These are phyloP conservation scores for Lentinus polychrous DNA, from an alignment of 1,284 basidiomycete species.

Conservation along the genomic window DNA sequence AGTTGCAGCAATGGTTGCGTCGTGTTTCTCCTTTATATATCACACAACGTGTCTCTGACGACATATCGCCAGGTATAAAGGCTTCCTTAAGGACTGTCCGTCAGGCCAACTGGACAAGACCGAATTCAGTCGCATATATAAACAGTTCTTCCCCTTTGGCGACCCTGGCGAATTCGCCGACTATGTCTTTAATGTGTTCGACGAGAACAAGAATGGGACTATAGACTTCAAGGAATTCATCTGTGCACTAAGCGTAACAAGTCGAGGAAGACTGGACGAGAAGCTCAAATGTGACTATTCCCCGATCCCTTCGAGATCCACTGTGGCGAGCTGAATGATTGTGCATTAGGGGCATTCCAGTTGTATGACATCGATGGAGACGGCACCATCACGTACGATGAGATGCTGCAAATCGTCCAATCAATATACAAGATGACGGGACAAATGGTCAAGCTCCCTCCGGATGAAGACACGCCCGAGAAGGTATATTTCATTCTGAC, in stretches of 20 bases:
- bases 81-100: conserved; percentile 98
- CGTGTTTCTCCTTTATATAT: conserved; percentile 10
- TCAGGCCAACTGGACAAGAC: conserved; percentile 94
- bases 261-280: conserved; percentile 91
- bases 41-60: conserved; percentile 10
- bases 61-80: conserved; percentile 78
- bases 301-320: conserved; percentile 8
- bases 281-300: conserved; percentile 88
- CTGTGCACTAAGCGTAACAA: conserved; percentile 93
- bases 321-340: conserved; percentile 8
- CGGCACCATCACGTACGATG: conserved; percentile 94
- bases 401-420: conserved; percentile 96
- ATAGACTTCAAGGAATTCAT: conserved; percentile 99
- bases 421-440: conserved; percentile 99
- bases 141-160: conserved; percentile 99
- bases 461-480: conserved; percentile 98
- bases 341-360: conserved; percentile 90
- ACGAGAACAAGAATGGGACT: conserved; percentile 91
- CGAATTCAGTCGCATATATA: conserved; percentile 98
- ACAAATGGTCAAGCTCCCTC: conserved; percentile 96
- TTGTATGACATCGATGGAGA: conserved; percentile 99
- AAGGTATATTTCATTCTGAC: conserved; percentile 51
- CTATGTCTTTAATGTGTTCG: conserved; percentile 98
- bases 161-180: conserved; percentile 97
- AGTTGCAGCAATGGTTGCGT: conserved; percentile 94